phyloP scores from a whole-genome alignment of 2,329 filamentous ascomycete genomes.

The Volutella citrinella region DNA sequence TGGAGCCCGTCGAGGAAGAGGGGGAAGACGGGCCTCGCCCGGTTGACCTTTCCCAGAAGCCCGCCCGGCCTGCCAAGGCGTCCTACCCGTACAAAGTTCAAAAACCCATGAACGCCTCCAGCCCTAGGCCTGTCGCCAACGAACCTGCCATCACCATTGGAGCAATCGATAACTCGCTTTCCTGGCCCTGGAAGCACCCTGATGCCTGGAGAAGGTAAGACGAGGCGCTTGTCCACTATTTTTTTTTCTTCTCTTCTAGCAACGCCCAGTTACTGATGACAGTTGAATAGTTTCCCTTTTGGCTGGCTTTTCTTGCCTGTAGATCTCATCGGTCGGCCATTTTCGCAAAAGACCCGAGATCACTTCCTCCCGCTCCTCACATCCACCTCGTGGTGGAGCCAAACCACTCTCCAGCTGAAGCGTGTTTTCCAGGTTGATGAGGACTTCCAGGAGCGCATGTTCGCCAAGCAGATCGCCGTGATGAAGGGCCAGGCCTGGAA shows the following conservation, averaged over 20 bases:
- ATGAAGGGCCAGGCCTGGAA: conserved; percentile 99
- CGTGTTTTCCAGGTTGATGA: conserved; percentile 86
- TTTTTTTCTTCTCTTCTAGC: background rate
- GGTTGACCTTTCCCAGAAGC: conserved; percentile 48
- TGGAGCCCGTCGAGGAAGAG: conserved; percentile 45
- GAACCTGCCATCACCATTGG: conserved; percentile 71
- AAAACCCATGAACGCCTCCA: conserved; percentile 79
- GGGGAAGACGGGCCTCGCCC: conserved; percentile 56
- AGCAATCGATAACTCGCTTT: conserved; percentile 96
- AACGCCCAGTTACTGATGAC: conserved; percentile 19
- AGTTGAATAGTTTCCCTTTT: conserved; percentile 79
- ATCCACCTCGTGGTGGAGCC: conserved; percentile 94
- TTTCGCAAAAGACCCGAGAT: conserved; percentile 87
- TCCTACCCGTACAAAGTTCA: conserved; percentile 72
- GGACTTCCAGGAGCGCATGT: conserved; percentile 99
- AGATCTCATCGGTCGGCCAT: conserved; percentile 91
- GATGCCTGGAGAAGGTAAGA: conserved; percentile 71
- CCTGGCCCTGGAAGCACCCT: conserved; percentile 98
- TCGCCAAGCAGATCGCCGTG: conserved; percentile 94
- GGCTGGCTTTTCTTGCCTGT: conserved; percentile 98
- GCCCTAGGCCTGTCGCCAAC: conserved; percentile 40
- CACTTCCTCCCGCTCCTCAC: conserved; percentile 96
- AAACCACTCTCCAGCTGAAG: conserved; percentile 84
- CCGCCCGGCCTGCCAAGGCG: conserved; percentile 38
- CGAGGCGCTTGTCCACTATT: background rate